A percentile compares a stretch with the other conserved stretches of the same genome.
Evolutionary conservation across 768 basidiomycete genomes (phyloP).

Genomic region (Galerina marginata): DNA sequence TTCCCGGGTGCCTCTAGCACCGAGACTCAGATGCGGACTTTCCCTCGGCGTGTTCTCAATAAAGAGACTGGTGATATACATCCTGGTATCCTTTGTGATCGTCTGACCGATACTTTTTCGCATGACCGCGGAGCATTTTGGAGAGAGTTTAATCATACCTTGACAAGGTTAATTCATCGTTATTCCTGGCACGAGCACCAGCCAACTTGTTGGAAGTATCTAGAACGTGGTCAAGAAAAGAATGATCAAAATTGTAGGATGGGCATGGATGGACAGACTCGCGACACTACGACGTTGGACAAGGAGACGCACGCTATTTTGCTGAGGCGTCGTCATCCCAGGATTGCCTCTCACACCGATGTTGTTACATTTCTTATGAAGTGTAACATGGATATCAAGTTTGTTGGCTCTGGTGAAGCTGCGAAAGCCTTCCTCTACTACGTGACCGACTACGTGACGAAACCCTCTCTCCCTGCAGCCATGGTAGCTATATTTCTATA

Average conservation of each 20-base stretch:
- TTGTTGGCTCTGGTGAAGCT: neutral
- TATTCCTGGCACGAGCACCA: constrained; percentile 15
- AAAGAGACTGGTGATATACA: constrained; percentile 10
- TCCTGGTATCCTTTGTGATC: constrained; percentile 1
- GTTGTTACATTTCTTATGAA: neutral
- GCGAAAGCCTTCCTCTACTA: neutral
- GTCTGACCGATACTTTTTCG: neutral
- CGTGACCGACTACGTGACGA: constrained; percentile 3
- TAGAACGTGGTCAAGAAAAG: constrained; percentile 8
- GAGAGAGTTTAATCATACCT: constrained; percentile 2
- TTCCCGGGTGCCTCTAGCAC: neutral
- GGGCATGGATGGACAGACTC: constrained; percentile 8
- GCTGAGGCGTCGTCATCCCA: neutral
- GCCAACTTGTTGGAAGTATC: constrained; percentile 21
- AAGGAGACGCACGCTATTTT: neutral
- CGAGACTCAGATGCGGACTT: neutral
- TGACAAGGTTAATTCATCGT: neutral
- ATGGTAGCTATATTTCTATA: too few relatives aligned
- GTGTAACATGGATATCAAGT: constrained; percentile 1
- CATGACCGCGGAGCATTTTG: neutral
- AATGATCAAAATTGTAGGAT: constrained; percentile 11
- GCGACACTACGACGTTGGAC: neutral
- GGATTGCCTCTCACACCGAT: neutral
- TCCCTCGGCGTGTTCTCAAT: neutral
- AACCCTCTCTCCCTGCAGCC: neutral